These are phyloP conservation scores for Suillus discolor DNA, from an alignment of 768 basidiomycete genomes.

Conservation along the genomic window DNA sequence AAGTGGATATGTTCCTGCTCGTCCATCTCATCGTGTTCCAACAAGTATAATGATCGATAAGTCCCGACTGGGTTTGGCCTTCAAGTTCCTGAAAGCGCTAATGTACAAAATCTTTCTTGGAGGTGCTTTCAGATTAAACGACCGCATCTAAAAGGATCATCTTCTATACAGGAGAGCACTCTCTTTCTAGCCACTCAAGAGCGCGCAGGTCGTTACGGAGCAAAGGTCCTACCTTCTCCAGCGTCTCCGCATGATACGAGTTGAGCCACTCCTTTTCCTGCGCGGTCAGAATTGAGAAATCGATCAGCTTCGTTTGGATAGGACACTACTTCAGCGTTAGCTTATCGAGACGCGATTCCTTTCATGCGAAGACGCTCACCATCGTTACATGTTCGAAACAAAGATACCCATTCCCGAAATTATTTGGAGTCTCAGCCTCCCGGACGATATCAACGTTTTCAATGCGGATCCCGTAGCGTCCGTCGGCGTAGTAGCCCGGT, in stretches of 20 bases:
- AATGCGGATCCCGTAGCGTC: conserved; percentile 88
- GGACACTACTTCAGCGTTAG: conserved; percentile 54
- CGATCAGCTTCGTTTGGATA: conserved; percentile 83
- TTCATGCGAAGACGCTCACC: conserved; percentile 46
- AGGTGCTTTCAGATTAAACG: not conserved
- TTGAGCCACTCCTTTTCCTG: conserved; percentile 85
- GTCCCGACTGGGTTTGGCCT: no score
- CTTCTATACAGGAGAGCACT: conserved; percentile 41
- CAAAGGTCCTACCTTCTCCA: conserved; percentile 71
- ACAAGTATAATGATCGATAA: no score
- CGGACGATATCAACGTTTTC: conserved; percentile 86
- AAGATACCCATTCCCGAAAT: conserved; percentile 84
- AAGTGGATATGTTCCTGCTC: no score
- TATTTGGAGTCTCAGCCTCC: conserved; percentile 68
- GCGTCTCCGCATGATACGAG: conserved; percentile 76
- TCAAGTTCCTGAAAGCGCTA: not conserved
- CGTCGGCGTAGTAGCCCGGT: conserved; percentile 92
- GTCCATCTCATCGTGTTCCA: no score
- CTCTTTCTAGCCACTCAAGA: conserved; percentile 62
- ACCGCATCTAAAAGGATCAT: not conserved
- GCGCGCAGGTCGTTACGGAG: conserved; percentile 64
- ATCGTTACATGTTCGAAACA: conserved; percentile 87
- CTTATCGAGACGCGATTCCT: not conserved
- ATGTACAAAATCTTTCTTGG: not conserved
- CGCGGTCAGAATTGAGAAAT: conserved; percentile 57